Base-by-base conservation (phyloP, 2,329 filamentous ascomycete genomes). In the Aplosporella prunicola region DNA sequence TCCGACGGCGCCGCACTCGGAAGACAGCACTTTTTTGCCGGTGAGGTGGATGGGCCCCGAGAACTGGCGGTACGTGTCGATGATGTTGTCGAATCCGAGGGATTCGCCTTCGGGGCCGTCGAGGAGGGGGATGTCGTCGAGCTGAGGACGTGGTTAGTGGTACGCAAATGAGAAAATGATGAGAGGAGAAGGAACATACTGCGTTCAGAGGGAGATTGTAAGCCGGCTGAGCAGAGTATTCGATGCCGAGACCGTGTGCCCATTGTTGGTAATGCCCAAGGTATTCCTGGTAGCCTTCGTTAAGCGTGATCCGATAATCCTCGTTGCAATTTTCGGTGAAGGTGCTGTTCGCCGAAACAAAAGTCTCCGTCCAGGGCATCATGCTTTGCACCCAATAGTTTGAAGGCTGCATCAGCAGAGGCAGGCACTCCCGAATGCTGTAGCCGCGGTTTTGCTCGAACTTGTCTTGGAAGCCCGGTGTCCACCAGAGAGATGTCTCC, bases 141-240 rank as follows among this genome's bases (percentile, higher is more conserved):
- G 41, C 47, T 47, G 29, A 2, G 8, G 17, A n/a, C n/a, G n/a
- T n/a, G n/a, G n/a, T n/a, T n/a, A n/a, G n/a, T 20, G 13, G 22
- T n/a, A n/a, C 2, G 11, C 9, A 5, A n/a, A 18, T 39, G 5
- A 39, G 36, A 16, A 16, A 7, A 15, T 26, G 5, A 1, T 5
- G 20, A 14, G 10, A 7, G 13, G 10, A 5, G 4, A 17, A 5
- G n/a, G 3, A 15, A 8, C 38, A 35, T 42, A 50, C 45, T 53
- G 58, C 57, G 14, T 58, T 48, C 32, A 60, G 46, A 2, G 57
- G 55, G 3, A 59, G 28, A 38, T 60, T 60, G 42, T 60, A 60
- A 5, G 45, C 47, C 5, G 53, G 47, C 39, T 60, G 57, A 2
- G 50, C 46, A 2, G 52, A 57, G 26, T 48, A 57, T 20, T 53